Conservation (phyloP, 305 asterid species). For the Striga hermonthica region DNA sequence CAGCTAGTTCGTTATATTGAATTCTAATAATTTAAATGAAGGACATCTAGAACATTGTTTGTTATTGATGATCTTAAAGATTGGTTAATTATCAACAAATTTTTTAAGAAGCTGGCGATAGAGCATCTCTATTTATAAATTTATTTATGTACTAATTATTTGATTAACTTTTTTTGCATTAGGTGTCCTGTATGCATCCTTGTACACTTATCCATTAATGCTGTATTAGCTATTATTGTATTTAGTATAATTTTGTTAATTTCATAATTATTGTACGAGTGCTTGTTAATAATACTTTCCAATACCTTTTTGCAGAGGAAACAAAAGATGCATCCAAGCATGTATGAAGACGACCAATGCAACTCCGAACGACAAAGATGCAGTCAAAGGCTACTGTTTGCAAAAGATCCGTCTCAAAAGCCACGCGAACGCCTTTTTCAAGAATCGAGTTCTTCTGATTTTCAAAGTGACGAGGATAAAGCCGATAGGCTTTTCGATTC, state of each 20-base stretch:
- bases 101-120: neutral
- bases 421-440: conserved; percentile 10
- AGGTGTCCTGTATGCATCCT: neutral
- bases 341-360: conserved; percentile 55
- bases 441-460: conserved; percentile 38
- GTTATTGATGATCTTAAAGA: neutral
- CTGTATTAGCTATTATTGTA: neutral
- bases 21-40: neutral
- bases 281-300: conserved; percentile 15
- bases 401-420: conserved; percentile 39
- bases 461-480: conserved; percentile 30
- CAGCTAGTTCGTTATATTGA: neutral
- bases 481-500: conserved; percentile 30
- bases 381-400: conserved; percentile 44
- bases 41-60: neutral
- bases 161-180: conserved; percentile 7
- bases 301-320: conserved; percentile 47
- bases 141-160: neutral
- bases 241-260: neutral
- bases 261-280: too few species aligned
- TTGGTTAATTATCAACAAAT: neutral
- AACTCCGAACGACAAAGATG: conserved; percentile 40
- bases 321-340: conserved; percentile 74
- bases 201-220: conserved; percentile 1
- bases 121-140: neutral